Base-by-base conservation (phyloP, 2,329 filamentous ascomycete genomes). In the Raffaelea albimanens region DNA sequence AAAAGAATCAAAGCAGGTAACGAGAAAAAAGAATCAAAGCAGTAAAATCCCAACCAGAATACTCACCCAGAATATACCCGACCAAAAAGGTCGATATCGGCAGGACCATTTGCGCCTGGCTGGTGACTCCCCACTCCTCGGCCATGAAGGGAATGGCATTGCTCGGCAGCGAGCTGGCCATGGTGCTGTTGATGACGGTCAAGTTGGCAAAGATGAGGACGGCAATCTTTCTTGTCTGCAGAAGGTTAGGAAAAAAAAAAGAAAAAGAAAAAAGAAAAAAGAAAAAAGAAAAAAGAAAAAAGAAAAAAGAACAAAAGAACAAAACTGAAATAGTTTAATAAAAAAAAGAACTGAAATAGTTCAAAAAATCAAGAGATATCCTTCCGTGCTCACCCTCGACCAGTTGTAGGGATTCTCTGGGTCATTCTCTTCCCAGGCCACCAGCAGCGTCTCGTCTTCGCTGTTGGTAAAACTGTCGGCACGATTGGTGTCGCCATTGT, bases 111-210 rank as follows among this genome's bases (percentile, higher is more conserved):
- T 75, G 68, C 16, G 61, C 58, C 25, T 65, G 51, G 2, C 69
- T 70, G 0, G 71, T 72, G 49, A 84, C 63, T 45, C 69, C 58
- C 63, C 82, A 87, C 54, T 82, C 69, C 3, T 63, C 58, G 3
- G 72, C 66, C 42, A 85, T 82, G 45, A 69, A 73, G 2, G 73
- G 69, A 2, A 80, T 71, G 14, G 78, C 78, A 60, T 82, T 82
- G 47, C 78, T 78, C 1, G 82, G 79, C 5, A 87, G 67, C 0
- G 80, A 70, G 39, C 76, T 83, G 2, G 76, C 77, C 63, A 86
- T 76, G 10, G 82, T 85, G 22, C 75, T 80, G 60, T 87, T 87
- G 58, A 84, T 68, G 40, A 85, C 80, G 46, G 74, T 69, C 52
- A 75, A 59, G 63, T 80, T 77, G 2, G 73, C 72, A 0, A 75